Evolutionary conservation across 306 rosid species (phyloP).

Genomic region (Phaseolus lunatus): DNA sequence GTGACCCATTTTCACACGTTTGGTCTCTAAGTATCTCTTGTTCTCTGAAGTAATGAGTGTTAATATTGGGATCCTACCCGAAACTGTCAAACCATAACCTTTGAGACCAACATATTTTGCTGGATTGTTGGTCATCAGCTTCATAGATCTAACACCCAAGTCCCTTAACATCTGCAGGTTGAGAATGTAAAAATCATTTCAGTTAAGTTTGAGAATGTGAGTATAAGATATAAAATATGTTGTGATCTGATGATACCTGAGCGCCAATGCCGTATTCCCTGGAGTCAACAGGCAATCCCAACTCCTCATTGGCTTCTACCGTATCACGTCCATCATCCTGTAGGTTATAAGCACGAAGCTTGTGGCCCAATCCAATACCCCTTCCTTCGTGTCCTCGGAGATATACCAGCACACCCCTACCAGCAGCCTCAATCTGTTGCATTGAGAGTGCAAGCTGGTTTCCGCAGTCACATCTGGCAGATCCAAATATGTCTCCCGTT

Average conservation of each 20-base stretch:
- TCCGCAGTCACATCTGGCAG: conserved; percentile 97
- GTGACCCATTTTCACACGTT: conserved; percentile 83
- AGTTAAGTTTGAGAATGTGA: too few relatives aligned
- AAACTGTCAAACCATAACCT: conserved; percentile 81
- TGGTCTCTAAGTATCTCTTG: conserved; percentile 76
- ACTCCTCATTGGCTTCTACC: conserved; percentile 93
- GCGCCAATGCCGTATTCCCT: conserved; percentile 98
- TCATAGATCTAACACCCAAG: conserved; percentile 83
- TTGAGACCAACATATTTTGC: conserved; percentile 79
- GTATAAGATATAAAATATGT: too few relatives aligned
- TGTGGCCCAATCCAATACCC: conserved; percentile 98
- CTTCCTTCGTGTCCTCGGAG: conserved; percentile 97
- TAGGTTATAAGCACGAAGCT: conserved; percentile 89
- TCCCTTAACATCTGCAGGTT: conserved; percentile 72
- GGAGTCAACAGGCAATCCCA: conserved; percentile 94
- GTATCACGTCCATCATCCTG: conserved; percentile 89
- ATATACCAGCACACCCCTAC: conserved; percentile 87
- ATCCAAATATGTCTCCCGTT: conserved; percentile 97
- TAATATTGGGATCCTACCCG: conserved; percentile 77
- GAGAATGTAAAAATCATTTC: conserved; percentile 18
- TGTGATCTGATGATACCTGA: conserved; percentile 60
- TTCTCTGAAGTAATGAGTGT: conserved; percentile 80
- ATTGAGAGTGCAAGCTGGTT: conserved; percentile 88
- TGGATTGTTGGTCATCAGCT: conserved; percentile 93
- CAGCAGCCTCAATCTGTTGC: conserved; percentile 96